phyloP scores from a whole-genome alignment of 495 filamentous ascomycete genomes.

The Oleoguttula mirabilis region DNA sequence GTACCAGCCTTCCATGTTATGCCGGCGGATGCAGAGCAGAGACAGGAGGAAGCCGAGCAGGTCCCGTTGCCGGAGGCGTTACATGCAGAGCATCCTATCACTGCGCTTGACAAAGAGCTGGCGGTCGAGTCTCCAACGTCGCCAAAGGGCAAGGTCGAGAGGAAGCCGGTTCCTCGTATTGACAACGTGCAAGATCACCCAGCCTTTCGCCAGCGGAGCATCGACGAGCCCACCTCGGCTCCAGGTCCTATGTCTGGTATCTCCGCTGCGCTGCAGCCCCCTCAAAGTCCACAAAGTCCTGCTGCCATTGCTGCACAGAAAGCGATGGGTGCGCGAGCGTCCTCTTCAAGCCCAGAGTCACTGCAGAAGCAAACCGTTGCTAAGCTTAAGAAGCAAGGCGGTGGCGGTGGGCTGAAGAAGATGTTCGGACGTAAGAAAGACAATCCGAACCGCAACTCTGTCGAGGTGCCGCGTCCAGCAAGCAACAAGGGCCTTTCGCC shows the following conservation, averaged over 20 bases:
- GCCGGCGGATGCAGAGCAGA: slow-evolving; percentile 1
- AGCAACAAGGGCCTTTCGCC: slow-evolving; percentile 15
- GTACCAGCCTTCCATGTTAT: slow-evolving; percentile 4
- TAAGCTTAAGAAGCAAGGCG: slow-evolving; percentile 44
- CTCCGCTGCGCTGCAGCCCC: neutral
- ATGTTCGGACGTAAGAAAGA: slow-evolving; percentile 50
- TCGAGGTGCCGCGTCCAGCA: slow-evolving; percentile 1
- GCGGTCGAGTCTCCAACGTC: slow-evolving; percentile 1
- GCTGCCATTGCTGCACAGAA: slow-evolving; percentile 24
- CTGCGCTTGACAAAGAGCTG: slow-evolving; percentile 12
- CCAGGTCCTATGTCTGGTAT: neutral
- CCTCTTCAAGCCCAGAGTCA: slow-evolving; percentile 37
- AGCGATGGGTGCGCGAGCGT: slow-evolving; percentile 22
- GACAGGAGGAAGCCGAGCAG: slow-evolving; percentile 2
- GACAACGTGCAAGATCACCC: slow-evolving; percentile 25
- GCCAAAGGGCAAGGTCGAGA: slow-evolving; percentile 4
- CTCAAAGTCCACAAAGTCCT: slow-evolving; percentile 8
- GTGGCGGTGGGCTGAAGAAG: slow-evolving; percentile 38
- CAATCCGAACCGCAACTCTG: slow-evolving; percentile 12
- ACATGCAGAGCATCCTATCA: neutral
- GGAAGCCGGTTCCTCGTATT: slow-evolving; percentile 20
- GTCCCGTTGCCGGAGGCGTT: slow-evolving; percentile 6
- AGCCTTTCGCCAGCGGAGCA: slow-evolving; percentile 23
- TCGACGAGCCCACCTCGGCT: neutral
- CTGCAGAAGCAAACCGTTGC: slow-evolving; percentile 35